Base-by-base conservation (phyloP, 768 basidiomycete genomes). In the Boletus subcaerulescens region DNA sequence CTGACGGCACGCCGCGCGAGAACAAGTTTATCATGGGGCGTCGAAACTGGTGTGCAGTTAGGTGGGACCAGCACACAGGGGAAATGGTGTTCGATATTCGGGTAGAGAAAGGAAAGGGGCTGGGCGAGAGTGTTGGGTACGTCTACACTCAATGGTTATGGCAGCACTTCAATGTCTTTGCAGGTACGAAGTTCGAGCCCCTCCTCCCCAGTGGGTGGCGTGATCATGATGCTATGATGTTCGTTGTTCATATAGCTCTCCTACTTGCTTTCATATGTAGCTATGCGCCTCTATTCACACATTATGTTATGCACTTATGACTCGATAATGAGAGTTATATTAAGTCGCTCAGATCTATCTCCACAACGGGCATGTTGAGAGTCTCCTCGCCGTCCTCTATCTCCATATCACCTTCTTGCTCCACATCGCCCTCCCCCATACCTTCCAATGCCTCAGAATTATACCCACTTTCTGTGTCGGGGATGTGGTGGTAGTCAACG, bases 21-120 rank as follows among this genome's bases (percentile, higher is more conserved):
- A 83, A 85, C 52, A 89, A 85, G 63, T 86, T 80, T 62, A 85
- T 97, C 53, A 94, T 94, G 86, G 92, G 91, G 3, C 76, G 83
- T 52, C 81, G 95, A 36, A 98, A 98, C 69, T 98, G 92, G 86
- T 89, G 89, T 64, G 78, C 79, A 36, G 83, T 91, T 9, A 72
- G 78, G 32, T 86, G 81, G 75, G 81, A 89, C 42, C 63, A 68
- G 14, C 48, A 63, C 3, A 79, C 80, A 6, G 86, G 86, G 0
- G 86, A 89, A 6, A 62, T 98, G 60, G 71, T 81, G 9, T 98
- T 91, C 58, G 89, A 93, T 60, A 83, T 98, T 63, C 82, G 89
- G 2, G 85, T 98, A 11, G 96, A 99, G 71, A 89, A 81, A 60
- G 76, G 78, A 59, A 94, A 91, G 65, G 96, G 96, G 0, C 52